Percentiles rank a stretch among this genome's conserved stretches.
Conservation (phyloP, 768 basidiomycete species). For the Zangia roseola region DNA sequence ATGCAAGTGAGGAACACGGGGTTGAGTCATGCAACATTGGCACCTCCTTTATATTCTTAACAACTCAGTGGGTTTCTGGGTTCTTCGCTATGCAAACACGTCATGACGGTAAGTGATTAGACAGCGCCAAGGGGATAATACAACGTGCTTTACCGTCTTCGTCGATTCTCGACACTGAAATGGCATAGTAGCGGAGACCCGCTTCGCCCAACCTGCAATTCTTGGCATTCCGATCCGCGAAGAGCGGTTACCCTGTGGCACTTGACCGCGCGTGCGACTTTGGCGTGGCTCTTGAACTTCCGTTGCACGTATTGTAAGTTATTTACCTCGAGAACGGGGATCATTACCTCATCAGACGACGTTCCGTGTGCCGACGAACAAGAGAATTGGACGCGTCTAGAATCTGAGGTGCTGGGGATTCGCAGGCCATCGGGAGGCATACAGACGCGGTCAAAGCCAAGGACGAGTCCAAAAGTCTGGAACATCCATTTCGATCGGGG, state of each 20-base stretch:
- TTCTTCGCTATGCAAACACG: neutral
- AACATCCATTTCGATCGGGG: neutral
- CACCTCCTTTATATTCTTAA: conserved; percentile 8
- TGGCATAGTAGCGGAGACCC: neutral
- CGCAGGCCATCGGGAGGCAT: neutral
- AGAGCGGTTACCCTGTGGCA: neutral
- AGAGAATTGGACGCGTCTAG: too few relatives aligned
- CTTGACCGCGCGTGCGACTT: conserved; percentile 1
- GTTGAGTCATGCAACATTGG: neutral
- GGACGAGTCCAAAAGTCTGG: conserved; percentile 6
- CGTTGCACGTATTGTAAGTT: neutral
- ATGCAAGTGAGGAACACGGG: neutral
- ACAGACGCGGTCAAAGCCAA: conserved; percentile 7
- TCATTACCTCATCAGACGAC: conserved; percentile 10
- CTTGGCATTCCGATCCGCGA: conserved; percentile 21
- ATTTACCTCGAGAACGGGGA: neutral
- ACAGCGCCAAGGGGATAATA: conserved; percentile 4
- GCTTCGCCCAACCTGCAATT: conserved; percentile 2
- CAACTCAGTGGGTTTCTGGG: neutral
- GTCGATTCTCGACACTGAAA: conserved; percentile 10
- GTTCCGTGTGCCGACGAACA: neutral
- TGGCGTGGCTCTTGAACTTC: neutral
- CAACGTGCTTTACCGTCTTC: conserved; percentile 5
- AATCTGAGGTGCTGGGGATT: too few relatives aligned
- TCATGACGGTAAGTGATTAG: neutral